Conservation (phyloP, 1,139 yeast genomes). For the Wickerhamiella pararugosa region DNA sequence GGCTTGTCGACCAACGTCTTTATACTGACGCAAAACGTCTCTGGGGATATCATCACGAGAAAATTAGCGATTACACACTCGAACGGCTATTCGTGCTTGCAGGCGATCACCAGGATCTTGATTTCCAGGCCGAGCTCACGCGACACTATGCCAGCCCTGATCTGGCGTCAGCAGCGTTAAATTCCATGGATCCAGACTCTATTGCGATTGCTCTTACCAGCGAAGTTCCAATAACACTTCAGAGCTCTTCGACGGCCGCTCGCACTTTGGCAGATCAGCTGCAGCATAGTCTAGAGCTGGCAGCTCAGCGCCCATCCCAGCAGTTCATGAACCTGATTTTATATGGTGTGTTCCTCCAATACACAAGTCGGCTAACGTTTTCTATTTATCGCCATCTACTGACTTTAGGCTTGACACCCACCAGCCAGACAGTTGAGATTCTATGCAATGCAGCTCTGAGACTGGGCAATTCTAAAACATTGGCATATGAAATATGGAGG, state of each 20-base stretch:
- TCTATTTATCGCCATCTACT: constrained; percentile 16
- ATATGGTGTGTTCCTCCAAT: constrained; percentile 9
- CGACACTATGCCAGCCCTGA: not conserved
- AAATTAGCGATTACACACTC: not conserved
- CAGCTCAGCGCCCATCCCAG: not conserved
- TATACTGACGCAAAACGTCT: not conserved
- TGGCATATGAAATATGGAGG: constrained; percentile 18
- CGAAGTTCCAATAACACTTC: not conserved
- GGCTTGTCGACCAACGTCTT: not conserved
- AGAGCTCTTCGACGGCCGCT: not conserved
- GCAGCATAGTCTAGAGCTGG: not conserved
- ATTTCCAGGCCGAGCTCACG: constrained; percentile 1
- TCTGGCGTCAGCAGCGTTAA: not conserved
- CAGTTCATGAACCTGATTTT: constrained; percentile 1
- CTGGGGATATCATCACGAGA: not conserved
- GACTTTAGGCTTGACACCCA: constrained; percentile 12
- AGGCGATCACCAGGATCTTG: not conserved
- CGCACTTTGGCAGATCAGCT: not conserved
- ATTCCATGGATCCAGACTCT: not conserved
- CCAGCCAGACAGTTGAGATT: constrained; percentile 17
- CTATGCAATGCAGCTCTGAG: constrained; percentile 19
- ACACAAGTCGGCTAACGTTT: constrained; percentile 13
- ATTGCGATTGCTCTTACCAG: too few relatives aligned
- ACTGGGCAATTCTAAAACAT: constrained; percentile 21
- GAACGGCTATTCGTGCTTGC: not conserved